Evolutionary conservation across 345 rosid genomes (phyloP).

Genomic region (Litchi chinensis): DNA sequence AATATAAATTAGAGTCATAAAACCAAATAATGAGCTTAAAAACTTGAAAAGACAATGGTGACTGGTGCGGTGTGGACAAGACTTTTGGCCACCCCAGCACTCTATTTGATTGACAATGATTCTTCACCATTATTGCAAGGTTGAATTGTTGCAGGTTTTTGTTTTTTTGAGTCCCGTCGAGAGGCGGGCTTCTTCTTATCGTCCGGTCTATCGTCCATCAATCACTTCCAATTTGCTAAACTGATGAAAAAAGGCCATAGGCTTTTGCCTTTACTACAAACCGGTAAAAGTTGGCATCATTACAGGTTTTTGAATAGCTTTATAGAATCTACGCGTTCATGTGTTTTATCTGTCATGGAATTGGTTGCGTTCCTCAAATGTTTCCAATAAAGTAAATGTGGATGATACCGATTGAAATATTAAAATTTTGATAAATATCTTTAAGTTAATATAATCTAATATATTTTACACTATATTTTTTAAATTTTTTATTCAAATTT

Average conservation of each 20-base stretch:
- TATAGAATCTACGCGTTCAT: no score
- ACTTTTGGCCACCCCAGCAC: not conserved
- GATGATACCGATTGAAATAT: no score
- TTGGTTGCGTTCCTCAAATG: no score
- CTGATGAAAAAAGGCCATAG: not conserved
- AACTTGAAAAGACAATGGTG: not conserved
- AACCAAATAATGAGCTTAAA: no score
- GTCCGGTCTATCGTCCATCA: slow-evolving; percentile 6
- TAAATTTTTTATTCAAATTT: no score
- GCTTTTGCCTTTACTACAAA: not conserved
- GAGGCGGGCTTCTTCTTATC: not conserved
- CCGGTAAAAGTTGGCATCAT: not conserved
- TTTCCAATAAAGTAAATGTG: no score
- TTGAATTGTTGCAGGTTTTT: not conserved
- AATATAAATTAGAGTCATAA: no score
- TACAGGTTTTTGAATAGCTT: not conserved
- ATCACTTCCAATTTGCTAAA: not conserved
- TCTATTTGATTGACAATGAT: not conserved
- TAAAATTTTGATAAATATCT: no score
- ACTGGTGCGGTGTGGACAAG: not conserved
- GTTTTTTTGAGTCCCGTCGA: not conserved
- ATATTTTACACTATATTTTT: no score
- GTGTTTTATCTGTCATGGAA: no score
- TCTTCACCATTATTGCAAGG: not conserved
- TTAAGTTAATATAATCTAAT: no score